phyloP scores from a whole-genome alignment of 2,329 filamentous ascomycete species.

The Periconia sp. region DNA sequence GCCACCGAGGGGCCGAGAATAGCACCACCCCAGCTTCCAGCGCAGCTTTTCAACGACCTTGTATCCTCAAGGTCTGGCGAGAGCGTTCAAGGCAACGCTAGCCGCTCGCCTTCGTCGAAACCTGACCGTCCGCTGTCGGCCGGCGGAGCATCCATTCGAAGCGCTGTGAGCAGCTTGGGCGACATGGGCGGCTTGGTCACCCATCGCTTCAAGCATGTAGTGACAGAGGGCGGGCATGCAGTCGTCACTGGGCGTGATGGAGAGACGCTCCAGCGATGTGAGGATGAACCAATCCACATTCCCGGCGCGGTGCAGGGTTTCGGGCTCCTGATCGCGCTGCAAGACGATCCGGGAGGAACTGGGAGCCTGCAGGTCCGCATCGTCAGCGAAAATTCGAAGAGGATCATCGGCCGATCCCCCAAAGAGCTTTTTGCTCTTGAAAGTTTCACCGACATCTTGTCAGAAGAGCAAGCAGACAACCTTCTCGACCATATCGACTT shows the following conservation, averaged over 20 bases:
- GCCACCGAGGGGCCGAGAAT: constrained; percentile 14
- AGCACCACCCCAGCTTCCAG: constrained; percentile 23
- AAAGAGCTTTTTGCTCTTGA: constrained; percentile 74
- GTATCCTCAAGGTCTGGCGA: constrained; percentile 34
- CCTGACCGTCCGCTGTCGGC: constrained; percentile 30
- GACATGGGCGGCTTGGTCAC: constrained; percentile 64
- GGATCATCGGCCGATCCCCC: constrained; percentile 78
- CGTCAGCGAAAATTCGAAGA: constrained; percentile 80
- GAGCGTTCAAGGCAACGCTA: constrained; percentile 23
- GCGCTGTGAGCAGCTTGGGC: constrained; percentile 43
- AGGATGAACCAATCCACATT: constrained; percentile 90
- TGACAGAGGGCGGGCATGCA: constrained; percentile 78
- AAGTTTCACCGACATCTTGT: constrained; percentile 83
- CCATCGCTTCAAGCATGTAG: constrained; percentile 77
- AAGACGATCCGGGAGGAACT: constrained; percentile 67
- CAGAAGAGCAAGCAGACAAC: constrained; percentile 83
- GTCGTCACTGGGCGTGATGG: constrained; percentile 81
- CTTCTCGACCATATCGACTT: constrained; percentile 88
- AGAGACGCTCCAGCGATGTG: constrained; percentile 75
- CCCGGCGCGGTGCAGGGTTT: constrained; percentile 84
- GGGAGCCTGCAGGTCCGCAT: constrained; percentile 72
- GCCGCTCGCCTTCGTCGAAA: constrained; percentile 27
- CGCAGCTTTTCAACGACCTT: constrained; percentile 46
- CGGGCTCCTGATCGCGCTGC: constrained; percentile 75
- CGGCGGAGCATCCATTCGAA: constrained; percentile 39